Evolutionary conservation across 106 monocot genomes (phyloP).

Genomic region (Platanthera zijinensis): DNA sequence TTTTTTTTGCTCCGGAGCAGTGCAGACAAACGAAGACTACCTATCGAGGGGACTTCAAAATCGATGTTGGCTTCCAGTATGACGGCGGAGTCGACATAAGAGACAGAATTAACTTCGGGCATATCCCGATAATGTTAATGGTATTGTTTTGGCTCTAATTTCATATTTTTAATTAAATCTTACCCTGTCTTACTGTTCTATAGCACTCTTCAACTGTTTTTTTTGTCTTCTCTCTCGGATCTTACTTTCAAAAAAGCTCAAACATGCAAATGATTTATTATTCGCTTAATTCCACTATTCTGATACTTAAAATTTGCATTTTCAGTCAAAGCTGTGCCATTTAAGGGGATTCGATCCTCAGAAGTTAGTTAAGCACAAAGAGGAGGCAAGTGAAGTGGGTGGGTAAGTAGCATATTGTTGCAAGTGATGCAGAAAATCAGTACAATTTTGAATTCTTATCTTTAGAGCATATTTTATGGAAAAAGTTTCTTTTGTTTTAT

Average conservation of each 20-base stretch:
- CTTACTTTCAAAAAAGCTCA: not conserved
- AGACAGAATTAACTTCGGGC: slow-evolving; percentile 47
- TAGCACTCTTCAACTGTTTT: not conserved
- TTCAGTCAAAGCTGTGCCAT: slow-evolving; percentile 86
- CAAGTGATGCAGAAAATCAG: not conserved
- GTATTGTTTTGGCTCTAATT: slow-evolving; percentile 21
- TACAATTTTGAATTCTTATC: not conserved
- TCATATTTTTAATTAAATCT: not conserved
- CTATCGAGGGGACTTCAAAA: slow-evolving; percentile 52
- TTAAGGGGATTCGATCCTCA: slow-evolving; percentile 52
- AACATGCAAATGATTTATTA: not conserved
- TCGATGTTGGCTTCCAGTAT: slow-evolving; percentile 43
- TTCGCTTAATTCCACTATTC: not conserved
- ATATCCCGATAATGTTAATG: slow-evolving; percentile 93
- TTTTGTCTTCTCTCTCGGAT: not conserved
- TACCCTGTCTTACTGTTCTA: too few relatives aligned
- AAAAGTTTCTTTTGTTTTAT: not conserved
- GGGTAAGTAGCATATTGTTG: slow-evolving; percentile 51
- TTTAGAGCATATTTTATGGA: not conserved
- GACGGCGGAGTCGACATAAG: slow-evolving; percentile 32
- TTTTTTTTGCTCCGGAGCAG: slow-evolving; percentile 29
- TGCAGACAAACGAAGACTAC: slow-evolving; percentile 57
- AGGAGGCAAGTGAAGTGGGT: slow-evolving; percentile 98
- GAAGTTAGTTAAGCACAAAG: slow-evolving; percentile 54
- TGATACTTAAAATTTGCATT: slow-evolving; percentile 9